Conservation (phyloP, 306 rosid genomes). For the Mucuna pruriens region DNA sequence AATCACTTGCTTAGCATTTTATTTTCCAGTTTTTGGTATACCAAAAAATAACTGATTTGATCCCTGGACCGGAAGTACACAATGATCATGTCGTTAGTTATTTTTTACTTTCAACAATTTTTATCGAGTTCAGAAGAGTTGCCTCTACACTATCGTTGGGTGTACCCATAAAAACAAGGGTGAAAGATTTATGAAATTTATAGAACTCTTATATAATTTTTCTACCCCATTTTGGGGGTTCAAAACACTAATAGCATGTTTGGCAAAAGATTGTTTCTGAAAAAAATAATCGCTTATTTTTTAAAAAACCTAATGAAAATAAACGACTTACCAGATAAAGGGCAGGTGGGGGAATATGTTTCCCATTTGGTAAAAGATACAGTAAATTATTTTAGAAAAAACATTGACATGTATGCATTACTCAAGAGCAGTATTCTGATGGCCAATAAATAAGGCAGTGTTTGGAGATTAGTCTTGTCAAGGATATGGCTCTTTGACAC, state of each 20-base stretch:
- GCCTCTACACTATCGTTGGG: too few relatives aligned
- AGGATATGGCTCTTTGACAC: conserved; percentile 61
- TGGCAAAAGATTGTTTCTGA: too few relatives aligned
- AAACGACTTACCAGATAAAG: neutral
- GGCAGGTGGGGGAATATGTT: neutral
- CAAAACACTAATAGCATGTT: neutral
- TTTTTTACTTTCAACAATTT: neutral
- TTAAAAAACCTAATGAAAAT: too few relatives aligned
- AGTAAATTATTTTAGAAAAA: neutral
- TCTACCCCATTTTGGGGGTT: neutral
- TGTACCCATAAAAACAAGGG: neutral
- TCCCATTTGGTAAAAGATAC: neutral
- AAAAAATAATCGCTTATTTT: too few relatives aligned
- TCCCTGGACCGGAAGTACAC: neutral
- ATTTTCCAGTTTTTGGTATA: neutral
- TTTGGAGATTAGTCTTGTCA: conserved; percentile 24
- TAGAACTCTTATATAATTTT: neutral
- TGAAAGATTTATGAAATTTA: neutral
- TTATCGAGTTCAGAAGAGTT: too few relatives aligned
- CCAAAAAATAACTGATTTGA: neutral
- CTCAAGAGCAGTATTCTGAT: conserved; percentile 21
- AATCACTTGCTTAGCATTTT: neutral
- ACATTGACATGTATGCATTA: conserved; percentile 36
- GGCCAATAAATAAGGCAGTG: neutral
- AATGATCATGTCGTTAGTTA: neutral